phyloP scores from a whole-genome alignment of 2,329 filamentous ascomycete genomes.

The Aureobasidium sp. region DNA sequence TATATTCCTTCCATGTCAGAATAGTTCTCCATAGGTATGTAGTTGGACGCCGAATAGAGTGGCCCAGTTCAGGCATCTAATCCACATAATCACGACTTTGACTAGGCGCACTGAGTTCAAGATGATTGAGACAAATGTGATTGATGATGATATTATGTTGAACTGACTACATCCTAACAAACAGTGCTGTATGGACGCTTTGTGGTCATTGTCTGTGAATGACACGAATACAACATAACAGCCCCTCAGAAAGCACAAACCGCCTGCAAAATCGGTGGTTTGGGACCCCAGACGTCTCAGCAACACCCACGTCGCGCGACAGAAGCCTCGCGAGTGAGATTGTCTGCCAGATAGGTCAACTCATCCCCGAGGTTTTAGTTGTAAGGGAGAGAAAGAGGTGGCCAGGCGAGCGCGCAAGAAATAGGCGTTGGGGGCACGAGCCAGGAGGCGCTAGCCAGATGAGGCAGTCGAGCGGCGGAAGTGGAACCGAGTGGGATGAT shows the following conservation, averaged over 20 bases:
- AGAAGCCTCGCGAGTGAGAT: conserved; percentile 37
- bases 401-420: conserved; percentile 11
- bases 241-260: conserved; percentile 38
- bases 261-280: conserved; percentile 39
- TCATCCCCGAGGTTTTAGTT: conserved; percentile 79
- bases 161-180: not conserved
- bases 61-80: not conserved
- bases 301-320: conserved; percentile 37
- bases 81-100: not conserved
- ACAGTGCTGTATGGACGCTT: not conserved
- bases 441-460: not conserved
- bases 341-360: conserved; percentile 50
- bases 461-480: not conserved
- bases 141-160: not conserved
- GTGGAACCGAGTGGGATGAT: conserved; percentile 4
- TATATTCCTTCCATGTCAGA: no score
- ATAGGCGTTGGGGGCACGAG: not conserved
- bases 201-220: not conserved
- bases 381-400: conserved; percentile 42
- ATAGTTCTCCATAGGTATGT: no score
- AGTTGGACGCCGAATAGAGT: no score
- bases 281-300: conserved; percentile 39
- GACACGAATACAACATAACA: conserved; percentile 26
- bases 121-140: not conserved
- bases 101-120: no score